Evolutionary conservation across 805 yeast genomes (phyloP), one percentile per base, ranked within the genome.

Genomic region (Grigorovia transvaalensis): DNA sequence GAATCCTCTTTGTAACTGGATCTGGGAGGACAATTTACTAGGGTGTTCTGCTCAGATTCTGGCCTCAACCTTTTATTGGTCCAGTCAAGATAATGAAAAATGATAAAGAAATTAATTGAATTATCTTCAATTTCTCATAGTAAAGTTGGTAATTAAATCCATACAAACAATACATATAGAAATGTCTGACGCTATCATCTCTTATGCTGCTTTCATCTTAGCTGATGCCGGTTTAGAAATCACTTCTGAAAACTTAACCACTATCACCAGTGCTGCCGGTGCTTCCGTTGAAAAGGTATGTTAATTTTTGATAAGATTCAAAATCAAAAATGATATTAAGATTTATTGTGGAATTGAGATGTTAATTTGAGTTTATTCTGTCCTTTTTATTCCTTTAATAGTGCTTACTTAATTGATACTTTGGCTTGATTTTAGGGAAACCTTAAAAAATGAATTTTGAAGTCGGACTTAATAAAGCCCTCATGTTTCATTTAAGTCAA

Each of bases 181-280:
- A 73, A 88, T 88, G 96, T 86, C 95, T 76, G 95, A 89, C 82
- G 84, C 96, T 73, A 81, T 90, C 70, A 88, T 88, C 72, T 88
- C 96, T 65, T 89, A 88, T 84, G 98, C 99, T 74, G 95, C 99
- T 73, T 84, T 91, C 76, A 90, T 91, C 80, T 81, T 91, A 75
- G 96, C 98, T 65, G 99, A 91, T 73, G 91, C 97, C 69, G 96
- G 89, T 74, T 77, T 88, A 71, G 96, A 90, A 74, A 80, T 91
- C 84, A 79, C 96, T 59, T 64, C 89, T 64, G 90, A 83, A 73
- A 85, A 84, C 80, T 77, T 85, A 68, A 68, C 76, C 68, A 75
- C 87, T 67, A 71, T 85, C 71, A 75, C 88, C 74, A 70, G 77
- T 68, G 86, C 88, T 65, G 93, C 95, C 62, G 85, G 87, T 73